Percentiles rank a stretch among this genome's conserved stretches.
Evolutionary conservation across 176 grass and related monocot species (phyloP).

Genomic region (Bonia amplexicaulis): DNA sequence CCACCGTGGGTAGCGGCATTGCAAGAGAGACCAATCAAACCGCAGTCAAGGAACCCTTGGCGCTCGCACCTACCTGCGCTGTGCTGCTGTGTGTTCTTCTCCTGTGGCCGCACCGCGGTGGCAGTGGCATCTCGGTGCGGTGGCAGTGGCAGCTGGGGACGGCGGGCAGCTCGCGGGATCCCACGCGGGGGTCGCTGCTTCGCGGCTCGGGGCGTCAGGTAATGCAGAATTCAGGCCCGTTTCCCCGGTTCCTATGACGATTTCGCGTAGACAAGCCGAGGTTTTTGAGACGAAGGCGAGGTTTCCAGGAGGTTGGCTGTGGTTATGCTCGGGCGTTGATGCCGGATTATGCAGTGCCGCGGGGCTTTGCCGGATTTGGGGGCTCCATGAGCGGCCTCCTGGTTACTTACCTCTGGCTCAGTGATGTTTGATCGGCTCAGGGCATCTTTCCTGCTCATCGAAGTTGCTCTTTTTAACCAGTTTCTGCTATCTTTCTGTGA

Average conservation of each 20-base stretch:
- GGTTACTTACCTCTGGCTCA: neutral
- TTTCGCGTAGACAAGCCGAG: neutral
- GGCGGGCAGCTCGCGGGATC: neutral
- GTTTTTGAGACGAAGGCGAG: neutral
- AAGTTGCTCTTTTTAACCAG: neutral
- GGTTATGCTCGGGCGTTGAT: neutral
- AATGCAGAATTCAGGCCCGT: neutral
- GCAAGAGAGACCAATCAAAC: neutral
- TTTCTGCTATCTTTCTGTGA: neutral
- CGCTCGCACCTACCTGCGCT: neutral
- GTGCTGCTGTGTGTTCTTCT: neutral
- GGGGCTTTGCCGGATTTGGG: neutral
- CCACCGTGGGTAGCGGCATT: too few relatives aligned
- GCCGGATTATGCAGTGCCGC: constrained; percentile 26
- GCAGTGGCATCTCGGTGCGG: neutral
- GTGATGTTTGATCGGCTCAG: neutral
- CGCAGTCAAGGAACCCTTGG: neutral
- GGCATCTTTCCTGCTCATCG: neutral
- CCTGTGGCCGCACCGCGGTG: neutral
- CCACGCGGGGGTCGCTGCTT: neutral
- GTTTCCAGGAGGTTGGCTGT: neutral
- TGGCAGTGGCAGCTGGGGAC: neutral
- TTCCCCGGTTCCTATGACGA: neutral
- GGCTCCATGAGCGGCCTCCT: neutral
- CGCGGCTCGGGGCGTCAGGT: constrained; percentile 13